Evolutionary conservation across 768 basidiomycete genomes (phyloP), one percentile per base, ranked within the genome.

Genomic region (Tricholoma sp.): DNA sequence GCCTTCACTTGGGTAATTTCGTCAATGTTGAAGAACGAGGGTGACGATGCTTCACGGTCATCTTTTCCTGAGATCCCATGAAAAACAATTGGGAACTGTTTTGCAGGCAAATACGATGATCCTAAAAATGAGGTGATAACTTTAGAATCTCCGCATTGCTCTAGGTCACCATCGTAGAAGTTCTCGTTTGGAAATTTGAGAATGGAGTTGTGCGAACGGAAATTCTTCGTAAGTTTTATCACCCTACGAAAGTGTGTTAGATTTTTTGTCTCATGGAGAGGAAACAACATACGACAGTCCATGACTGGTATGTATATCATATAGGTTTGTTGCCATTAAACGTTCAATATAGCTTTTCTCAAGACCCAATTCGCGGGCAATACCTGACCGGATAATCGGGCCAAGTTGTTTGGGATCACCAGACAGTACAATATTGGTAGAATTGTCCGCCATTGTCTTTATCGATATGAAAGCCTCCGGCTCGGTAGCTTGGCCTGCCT

Each of bases 331-430:
- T 5, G 72, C 64, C 82, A 84, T 84, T 21, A 84, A 63, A 8
- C 88, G 73, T 62, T 87, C 84, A 24, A 89, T 65, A 57, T 81
- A 88, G 59, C 85, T 87, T 19, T 62, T 75, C 58, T 81, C 80
- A 3, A 89, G 67, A 0, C 83, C 85, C 3, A 89, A 71, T 32
- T 75, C 72, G 16, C 77, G 72, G 1, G 86, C 86, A 39, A 86
- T 72, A 2, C 61, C 59, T 0, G 86, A 88, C 1, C 81, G 76
- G 51, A 89, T 79, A 56, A 88, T 82, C 0, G 88, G 88, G 0
- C 88, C 85, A 8, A 89, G 74, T 62, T 89, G 88, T 68, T 84
- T 85, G 0, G 82, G 86, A 62, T 90, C 88, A 0, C 88, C 87
- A 1, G 84, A 81, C 0, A 90, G 72, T 3, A 89, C 67, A 22